Percentiles rank a stretch among this genome's conserved stretches.
These are phyloP conservation scores for Ploettnerulaceae sp. DNA, from an alignment of 2,329 filamentous ascomycete genomes.

Conservation along the genomic window DNA sequence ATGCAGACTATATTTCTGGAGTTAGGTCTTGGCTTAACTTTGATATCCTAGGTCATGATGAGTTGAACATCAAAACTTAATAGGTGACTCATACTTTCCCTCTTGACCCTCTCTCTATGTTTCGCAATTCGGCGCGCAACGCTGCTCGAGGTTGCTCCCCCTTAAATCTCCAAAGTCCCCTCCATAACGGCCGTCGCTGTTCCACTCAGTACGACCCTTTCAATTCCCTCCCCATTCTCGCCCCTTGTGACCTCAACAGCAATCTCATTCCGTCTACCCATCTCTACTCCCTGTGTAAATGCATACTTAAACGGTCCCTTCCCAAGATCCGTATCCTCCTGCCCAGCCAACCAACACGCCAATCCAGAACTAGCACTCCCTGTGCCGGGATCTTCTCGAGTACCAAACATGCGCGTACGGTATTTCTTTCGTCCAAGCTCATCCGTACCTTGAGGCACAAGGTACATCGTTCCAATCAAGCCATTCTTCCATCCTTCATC, in stretches of 20 bases:
- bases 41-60: no score
- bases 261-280: conserved; percentile 41
- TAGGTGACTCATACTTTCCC: no score
- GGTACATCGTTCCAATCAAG: conserved; percentile 56
- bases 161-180: conserved; percentile 12
- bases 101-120: no score
- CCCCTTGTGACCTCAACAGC: conserved; percentile 11
- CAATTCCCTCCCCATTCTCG: background rate
- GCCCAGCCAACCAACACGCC: conserved; percentile 47
- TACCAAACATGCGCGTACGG: conserved; percentile 56
- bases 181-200: conserved; percentile 20
- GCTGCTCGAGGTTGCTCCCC: no score
- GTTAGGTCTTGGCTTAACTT: no score
- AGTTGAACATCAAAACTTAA: no score
- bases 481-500: conserved; percentile 50
- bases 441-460: conserved; percentile 40
- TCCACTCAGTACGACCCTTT: conserved; percentile 17
- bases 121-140: no score
- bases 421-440: conserved; percentile 27
- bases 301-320: conserved; percentile 46
- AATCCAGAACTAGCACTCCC: conserved; percentile 58
- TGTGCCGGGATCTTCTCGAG: conserved; percentile 55
- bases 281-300: conserved; percentile 62
- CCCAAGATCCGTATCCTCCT: conserved; percentile 31
- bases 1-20: no score